Base-by-base conservation (phyloP, 345 rosid genomes). In the Euphorbia pulcherrima region DNA sequence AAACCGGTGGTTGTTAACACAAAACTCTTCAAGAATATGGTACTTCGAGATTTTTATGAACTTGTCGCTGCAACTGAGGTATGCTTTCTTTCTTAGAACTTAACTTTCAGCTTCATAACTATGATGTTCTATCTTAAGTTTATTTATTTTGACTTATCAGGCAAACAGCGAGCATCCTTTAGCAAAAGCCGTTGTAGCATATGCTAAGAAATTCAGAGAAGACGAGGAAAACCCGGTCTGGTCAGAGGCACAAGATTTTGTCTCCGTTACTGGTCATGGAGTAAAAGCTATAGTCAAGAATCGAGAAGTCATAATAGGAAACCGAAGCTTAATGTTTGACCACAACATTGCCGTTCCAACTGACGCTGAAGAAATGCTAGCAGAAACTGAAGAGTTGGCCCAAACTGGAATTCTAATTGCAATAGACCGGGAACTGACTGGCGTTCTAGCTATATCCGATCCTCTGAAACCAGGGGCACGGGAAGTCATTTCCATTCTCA, bases 81-180 rank as follows among this genome's bases (percentile, higher is more conserved):
- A 71, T 17, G 73, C 29, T 70, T 41, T 65, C 54, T 59, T 62
- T 40, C 44, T 8, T 61, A 35, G 17, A 54, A 62, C 44, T 44
- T 60, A 24, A 56, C n/a, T 53, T 48, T 37, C 33, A 21, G 27
- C 12, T 0, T 33, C 23, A 37, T 12, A 18, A 5, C 33, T 30
- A 16, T 26, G 21, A 8, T 37, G 10, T 8, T 20, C 40, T 16
- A 26, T 67, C 56, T 65, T 33, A 37, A 21, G 28, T 14, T 18
- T 24, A 53, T 24, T 17, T 8, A 8, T 16, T 6, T 13, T 41
- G 16, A 60, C 20, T 17, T 47, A 59, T 30, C 69, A 92, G 96
- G 86, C 77, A 14, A 88, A 94, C 71, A 94, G 99, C 56, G 97
- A 90, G 76, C 99, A 94, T 41, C 97, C 99, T 13, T 79, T 94